Evolutionary conservation across 495 filamentous ascomycete genomes (phyloP).

Genomic region (Penicillium lagena): DNA sequence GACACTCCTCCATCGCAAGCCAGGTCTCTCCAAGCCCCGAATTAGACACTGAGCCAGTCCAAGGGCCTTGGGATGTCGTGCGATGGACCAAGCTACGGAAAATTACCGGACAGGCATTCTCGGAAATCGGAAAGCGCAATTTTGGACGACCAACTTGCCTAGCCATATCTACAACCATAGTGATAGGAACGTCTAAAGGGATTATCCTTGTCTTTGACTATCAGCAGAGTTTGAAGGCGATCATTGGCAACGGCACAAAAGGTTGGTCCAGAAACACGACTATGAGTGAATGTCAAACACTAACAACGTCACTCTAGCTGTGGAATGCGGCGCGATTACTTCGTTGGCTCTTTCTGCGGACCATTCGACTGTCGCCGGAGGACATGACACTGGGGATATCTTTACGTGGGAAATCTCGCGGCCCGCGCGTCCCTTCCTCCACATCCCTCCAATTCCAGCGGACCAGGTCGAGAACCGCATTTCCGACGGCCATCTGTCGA

Average conservation of each 20-base stretch:
- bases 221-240: constrained; percentile 85
- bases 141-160: constrained; percentile 91
- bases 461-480: constrained; percentile 57
- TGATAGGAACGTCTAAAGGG: constrained; percentile 87
- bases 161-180: constrained; percentile 82
- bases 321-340: constrained; percentile 85
- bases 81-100: constrained; percentile 93
- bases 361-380: constrained; percentile 82
- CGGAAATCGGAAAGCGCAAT: constrained; percentile 87
- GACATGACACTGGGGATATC: constrained; percentile 84
- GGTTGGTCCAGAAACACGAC: constrained; percentile 30
- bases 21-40: constrained; percentile 45
- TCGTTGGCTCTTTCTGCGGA: constrained; percentile 89
- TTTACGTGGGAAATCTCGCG: constrained; percentile 93
- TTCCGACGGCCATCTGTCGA: constrained; percentile 75
- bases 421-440: constrained; percentile 78
- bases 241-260: constrained; percentile 92
- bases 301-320: constrained; percentile 45
- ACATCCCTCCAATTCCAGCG: constrained; percentile 69
- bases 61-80: constrained; percentile 90
- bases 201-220: constrained; percentile 95
- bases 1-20: constrained; percentile 65
- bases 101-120: constrained; percentile 82
- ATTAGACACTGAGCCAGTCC: constrained; percentile 54
- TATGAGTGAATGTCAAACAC: background rate